Evolutionary conservation across 441 rosid genomes (phyloP).

Genomic region (Aleurites moluccanus): DNA sequence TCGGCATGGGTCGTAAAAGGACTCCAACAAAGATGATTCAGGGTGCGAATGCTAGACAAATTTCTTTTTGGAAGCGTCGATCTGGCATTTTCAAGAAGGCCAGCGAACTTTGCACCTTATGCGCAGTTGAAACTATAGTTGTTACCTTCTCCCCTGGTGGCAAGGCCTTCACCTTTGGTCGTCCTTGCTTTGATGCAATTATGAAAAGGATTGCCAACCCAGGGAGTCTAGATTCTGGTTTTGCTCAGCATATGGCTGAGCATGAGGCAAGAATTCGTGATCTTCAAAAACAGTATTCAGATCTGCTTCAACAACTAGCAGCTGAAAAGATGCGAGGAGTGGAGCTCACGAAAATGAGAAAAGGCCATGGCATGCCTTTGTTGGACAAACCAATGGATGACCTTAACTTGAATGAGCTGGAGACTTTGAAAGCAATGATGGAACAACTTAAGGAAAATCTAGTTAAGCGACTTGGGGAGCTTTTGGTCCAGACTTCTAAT

Average conservation of each 20-base stretch:
- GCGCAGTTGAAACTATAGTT: constrained; percentile 10
- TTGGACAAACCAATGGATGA: constrained; percentile 19
- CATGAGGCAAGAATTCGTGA: constrained; percentile 18
- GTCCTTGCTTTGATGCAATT: neutral
- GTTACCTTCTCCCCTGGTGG: constrained; percentile 3
- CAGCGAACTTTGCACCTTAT: constrained; percentile 17
- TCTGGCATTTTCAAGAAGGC: constrained; percentile 4
- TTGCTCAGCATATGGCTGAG: neutral
- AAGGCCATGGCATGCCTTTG: neutral
- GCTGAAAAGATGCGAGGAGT: constrained; percentile 21
- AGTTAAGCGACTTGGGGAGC: neutral
- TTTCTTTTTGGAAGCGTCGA: constrained; percentile 4
- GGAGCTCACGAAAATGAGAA: constrained; percentile 3
- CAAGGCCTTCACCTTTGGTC: neutral
- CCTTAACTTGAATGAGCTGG: constrained; percentile 24
- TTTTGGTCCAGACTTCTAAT: neutral
- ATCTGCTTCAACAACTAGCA: constrained; percentile 21
- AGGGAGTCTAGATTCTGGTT: neutral
- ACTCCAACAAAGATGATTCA: constrained; percentile 1
- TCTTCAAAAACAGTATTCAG: constrained; percentile 22
- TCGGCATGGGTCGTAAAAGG: constrained; percentile 4
- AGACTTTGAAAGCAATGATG: neutral
- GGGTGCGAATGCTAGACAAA: neutral
- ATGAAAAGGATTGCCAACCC: neutral
- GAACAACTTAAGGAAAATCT: constrained; percentile 1